Evolutionary conservation across 2,329 filamentous ascomycete genomes (phyloP).

Genomic region (Fusarium nanum): DNA sequence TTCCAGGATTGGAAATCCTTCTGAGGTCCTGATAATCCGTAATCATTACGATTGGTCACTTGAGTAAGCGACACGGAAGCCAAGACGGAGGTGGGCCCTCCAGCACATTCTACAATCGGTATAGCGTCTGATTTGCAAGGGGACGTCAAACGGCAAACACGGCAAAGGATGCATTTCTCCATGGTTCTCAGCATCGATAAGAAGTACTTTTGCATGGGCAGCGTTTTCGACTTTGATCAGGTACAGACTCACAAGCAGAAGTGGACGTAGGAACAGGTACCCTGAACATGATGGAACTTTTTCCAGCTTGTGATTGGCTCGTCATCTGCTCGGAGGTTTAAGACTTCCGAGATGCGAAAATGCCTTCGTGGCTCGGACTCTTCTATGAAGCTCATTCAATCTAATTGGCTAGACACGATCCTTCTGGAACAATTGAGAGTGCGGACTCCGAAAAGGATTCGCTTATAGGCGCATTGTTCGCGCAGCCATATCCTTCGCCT

Average conservation of each 20-base stretch:
- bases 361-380: not conserved
- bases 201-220: fast-evolving
- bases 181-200: not conserved
- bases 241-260: not conserved
- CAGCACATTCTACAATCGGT: not conserved
- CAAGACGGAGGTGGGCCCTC: not conserved
- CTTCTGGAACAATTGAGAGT: not conserved
- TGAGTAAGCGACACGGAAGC: not conserved
- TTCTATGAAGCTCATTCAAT: not conserved
- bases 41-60: not conserved
- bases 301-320: not conserved
- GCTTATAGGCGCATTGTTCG: too few relatives aligned
- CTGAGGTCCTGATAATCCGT: too few relatives aligned
- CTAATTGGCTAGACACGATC: not conserved
- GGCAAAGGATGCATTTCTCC: not conserved
- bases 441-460: not conserved
- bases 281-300: too few relatives aligned
- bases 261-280: not conserved
- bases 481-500: not conserved
- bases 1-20: not conserved
- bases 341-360: not conserved
- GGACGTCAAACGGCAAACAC: not conserved
- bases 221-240: fast-evolving
- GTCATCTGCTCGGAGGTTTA: fast-evolving
- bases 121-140: not conserved